Evolutionary conservation across 768 basidiomycete genomes (phyloP), one percentile per base, ranked within the genome.

Genomic region (Russula abietina): DNA sequence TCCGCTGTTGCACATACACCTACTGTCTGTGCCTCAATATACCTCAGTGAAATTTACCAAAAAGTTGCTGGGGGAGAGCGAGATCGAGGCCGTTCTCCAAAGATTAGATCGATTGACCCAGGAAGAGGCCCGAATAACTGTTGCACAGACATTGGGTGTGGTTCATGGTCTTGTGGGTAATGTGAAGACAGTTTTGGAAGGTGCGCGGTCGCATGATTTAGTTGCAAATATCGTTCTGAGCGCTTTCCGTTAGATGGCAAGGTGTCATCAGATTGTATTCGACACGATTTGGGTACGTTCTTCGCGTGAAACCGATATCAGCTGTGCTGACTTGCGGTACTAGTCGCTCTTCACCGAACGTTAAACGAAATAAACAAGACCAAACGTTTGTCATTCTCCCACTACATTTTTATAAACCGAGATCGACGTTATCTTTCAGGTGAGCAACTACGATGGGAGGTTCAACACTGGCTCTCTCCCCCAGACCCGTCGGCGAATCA

Each of bases 401-500:
- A 3, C n/a, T 52, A 19, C 32, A 10, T 33, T 33, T 33, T 33
- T n/a, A n/a, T 3, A 10, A 1, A 10, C 50, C 16, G 49, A 50
- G 50, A n/a, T 30, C n/a, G 45, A 46, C 24, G 24, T 2, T 14
- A 24, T 26, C 12, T 48, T 26, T 14, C 16, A 59, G 58, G 58
- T 16, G 49, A 59, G 28, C 33, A 41, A 11, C 19, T 59, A 17
- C 28, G 28, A 26, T 22, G 17, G 4, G 49, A 59, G 14, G 36
- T 50, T 3, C 49, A 24, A 38, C 19, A 26, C 7, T 60, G 59
- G 59, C 51, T 60, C 8, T 52, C 33, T 33, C 28, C 48, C 14
- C 51, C 59, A 3, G 26, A 52, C 39, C 59, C 59, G 3, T 60
- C 59, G 5, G 54, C 52, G 16, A 60, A 60, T 28, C 51, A 60